Evolutionary conservation across 306 rosid species (phyloP).

Genomic region (Casuarina equisetifolia): DNA sequence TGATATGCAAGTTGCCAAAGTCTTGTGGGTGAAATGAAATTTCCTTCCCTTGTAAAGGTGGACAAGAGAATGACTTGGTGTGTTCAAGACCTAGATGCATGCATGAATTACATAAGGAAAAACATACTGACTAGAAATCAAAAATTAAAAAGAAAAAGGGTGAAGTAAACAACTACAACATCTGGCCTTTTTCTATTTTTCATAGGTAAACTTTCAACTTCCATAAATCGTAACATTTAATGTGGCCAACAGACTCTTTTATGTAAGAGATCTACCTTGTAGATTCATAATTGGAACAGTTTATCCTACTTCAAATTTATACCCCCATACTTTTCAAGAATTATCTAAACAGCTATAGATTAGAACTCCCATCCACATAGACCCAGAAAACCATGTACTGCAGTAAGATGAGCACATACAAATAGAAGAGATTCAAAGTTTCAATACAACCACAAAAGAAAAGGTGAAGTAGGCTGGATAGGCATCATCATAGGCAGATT

Average conservation of each 20-base stretch:
- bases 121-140: background rate
- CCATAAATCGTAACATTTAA: background rate
- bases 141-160: background rate
- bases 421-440: background rate
- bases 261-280: background rate
- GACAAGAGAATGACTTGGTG: background rate
- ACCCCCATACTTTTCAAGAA: background rate
- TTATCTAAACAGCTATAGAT: background rate
- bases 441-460: background rate
- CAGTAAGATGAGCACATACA: background rate
- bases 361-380: background rate
- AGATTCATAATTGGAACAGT: background rate
- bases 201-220: background rate
- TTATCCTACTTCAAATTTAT: background rate
- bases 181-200: background rate
- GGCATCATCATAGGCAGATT: slow-evolving; percentile 8
- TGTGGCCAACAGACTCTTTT: background rate
- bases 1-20: background rate
- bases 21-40: background rate
- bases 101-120: background rate
- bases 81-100: background rate
- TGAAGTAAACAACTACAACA: background rate
- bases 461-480: background rate
- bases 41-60: background rate
- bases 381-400: background rate